These are phyloP conservation scores for Coemansia sp. DNA, from an alignment of 192 early-diverging fungal genomes.

Conservation along the genomic window DNA sequence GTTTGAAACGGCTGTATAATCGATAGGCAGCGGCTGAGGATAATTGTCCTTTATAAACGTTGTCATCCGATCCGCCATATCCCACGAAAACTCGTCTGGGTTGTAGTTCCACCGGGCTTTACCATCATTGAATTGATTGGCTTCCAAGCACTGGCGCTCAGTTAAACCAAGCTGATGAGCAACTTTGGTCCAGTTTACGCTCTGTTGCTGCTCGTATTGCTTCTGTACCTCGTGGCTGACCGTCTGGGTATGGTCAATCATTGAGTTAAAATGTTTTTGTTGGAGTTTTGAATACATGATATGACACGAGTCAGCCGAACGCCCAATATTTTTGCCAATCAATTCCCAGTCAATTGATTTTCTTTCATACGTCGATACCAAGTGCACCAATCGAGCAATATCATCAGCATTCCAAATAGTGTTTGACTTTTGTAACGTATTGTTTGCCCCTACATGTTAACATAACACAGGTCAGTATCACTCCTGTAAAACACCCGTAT, in stretches of 20 bases:
- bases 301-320: background rate
- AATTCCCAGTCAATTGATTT: background rate
- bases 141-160: slow-evolving; percentile 12
- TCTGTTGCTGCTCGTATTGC: background rate
- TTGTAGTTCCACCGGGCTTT: background rate
- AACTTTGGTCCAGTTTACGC: slow-evolving; percentile 10
- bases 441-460: background rate
- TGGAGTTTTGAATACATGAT: background rate
- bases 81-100: too few species aligned
- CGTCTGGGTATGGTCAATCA: background rate
- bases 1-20: too few species aligned
- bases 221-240: background rate
- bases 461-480: background rate
- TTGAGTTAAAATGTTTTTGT: background rate
- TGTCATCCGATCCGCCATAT: too few species aligned
- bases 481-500: background rate
- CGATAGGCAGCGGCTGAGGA: too few species aligned
- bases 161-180: background rate
- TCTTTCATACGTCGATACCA: background rate
- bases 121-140: background rate
- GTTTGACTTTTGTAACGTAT: background rate
- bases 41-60: too few species aligned
- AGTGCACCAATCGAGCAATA: background rate
- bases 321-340: slow-evolving; percentile 5
- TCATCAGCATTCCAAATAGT: background rate